These are phyloP conservation scores for Fusarium devonianum DNA, from an alignment of 2,329 filamentous ascomycete species.

Conservation along the genomic window DNA sequence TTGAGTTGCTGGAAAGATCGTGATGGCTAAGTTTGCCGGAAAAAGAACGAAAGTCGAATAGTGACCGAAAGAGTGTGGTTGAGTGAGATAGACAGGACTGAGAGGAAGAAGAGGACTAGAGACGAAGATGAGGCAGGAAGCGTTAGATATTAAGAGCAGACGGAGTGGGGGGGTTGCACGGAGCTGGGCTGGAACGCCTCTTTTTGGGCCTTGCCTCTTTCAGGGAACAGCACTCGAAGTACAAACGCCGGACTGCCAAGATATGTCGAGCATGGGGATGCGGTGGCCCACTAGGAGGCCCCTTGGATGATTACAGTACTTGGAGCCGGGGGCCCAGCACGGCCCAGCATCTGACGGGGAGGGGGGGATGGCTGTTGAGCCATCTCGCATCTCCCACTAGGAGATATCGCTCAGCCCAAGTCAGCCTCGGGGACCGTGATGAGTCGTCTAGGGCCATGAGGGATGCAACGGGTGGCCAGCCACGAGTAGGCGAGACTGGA, in stretches of 20 bases:
- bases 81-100: slow-evolving; percentile 36
- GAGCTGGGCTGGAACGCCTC: slow-evolving; percentile 32
- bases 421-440: slow-evolving; percentile 2
- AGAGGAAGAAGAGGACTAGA: slow-evolving; percentile 24
- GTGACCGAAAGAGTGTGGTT: slow-evolving; percentile 39
- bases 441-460: neutral
- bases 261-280: slow-evolving; percentile 28
- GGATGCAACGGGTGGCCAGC: neutral
- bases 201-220: slow-evolving; percentile 33
- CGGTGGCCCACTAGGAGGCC: slow-evolving; percentile 34
- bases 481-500: neutral
- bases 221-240: slow-evolving; percentile 36
- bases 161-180: slow-evolving; percentile 31
- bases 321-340: no score
- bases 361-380: slow-evolving; percentile 24
- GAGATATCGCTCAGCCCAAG: slow-evolving; percentile 7
- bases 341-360: slow-evolving; percentile 19
- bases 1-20: slow-evolving; percentile 41
- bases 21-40: slow-evolving; percentile 36
- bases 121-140: slow-evolving; percentile 33
- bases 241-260: slow-evolving; percentile 42
- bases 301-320: slow-evolving; percentile 36
- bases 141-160: slow-evolving; percentile 42
- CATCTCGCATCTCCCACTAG: slow-evolving; percentile 18
- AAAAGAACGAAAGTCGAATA: slow-evolving; percentile 43